Conservation (phyloP, 2,329 filamentous ascomycete genomes). For the Colletotrichum truncatum region DNA sequence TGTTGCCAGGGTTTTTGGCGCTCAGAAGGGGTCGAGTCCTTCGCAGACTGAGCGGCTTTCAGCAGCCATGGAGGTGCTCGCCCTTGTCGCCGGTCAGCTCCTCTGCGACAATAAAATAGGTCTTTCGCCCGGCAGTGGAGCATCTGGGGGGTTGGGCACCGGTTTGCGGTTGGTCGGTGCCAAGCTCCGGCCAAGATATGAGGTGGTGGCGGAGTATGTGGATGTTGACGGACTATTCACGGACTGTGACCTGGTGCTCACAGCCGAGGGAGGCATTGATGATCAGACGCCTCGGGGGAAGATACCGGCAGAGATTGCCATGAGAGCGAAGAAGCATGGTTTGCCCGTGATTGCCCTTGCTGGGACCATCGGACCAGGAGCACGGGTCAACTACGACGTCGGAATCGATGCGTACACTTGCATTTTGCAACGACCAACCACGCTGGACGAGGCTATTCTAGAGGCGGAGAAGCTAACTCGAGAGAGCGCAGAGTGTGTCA, state of each 20-base stretch:
- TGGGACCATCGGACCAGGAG: slow-evolving; percentile 45
- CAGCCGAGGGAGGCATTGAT: slow-evolving; percentile 62
- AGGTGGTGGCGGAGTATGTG: slow-evolving; percentile 60
- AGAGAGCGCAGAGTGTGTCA: slow-evolving; percentile 44
- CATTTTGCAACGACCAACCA: slow-evolving; percentile 42
- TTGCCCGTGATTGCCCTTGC: slow-evolving; percentile 54
- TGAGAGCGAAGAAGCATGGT: slow-evolving; percentile 53
- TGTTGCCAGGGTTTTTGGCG: slow-evolving; percentile 59
- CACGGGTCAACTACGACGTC: slow-evolving; percentile 43
- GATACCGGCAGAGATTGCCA: slow-evolving; percentile 61
- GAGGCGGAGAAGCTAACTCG: slow-evolving; percentile 41
- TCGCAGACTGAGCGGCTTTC: slow-evolving; percentile 52
- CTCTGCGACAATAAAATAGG: slow-evolving; percentile 46
- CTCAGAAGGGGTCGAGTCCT: slow-evolving; percentile 58
- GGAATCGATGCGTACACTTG: slow-evolving; percentile 45
- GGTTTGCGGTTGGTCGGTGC: slow-evolving; percentile 59
- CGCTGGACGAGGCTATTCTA: slow-evolving; percentile 40
- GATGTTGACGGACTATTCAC: slow-evolving; percentile 55
- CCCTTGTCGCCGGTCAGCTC: slow-evolving; percentile 42
- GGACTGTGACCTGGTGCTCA: slow-evolving; percentile 59
- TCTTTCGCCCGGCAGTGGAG: slow-evolving; percentile 54
- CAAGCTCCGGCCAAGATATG: slow-evolving; percentile 54
- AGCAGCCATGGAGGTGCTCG: slow-evolving; percentile 51
- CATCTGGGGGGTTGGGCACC: slow-evolving; percentile 61
- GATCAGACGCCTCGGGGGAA: slow-evolving; percentile 60